Percentiles rank a stretch among this genome's conserved stretches.
Conservation (phyloP, 768 basidiomycete species). For the Calocybe indica region DNA sequence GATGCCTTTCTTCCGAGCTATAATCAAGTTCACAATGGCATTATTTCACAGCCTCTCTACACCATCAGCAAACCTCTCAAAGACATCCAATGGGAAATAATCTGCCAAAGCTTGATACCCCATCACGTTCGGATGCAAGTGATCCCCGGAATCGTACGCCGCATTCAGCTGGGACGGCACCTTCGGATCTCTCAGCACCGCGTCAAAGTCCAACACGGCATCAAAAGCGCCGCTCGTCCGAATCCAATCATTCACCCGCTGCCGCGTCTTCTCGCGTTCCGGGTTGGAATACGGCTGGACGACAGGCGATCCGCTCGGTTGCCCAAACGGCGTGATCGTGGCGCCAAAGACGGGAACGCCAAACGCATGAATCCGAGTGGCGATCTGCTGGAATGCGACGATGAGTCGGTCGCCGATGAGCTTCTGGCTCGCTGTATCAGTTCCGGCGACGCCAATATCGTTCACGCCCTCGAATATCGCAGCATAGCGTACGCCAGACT, state of each 20-base stretch:
- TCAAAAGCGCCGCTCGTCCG: conserved; percentile 36
- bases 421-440: conserved; percentile 28
- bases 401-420: conserved; percentile 34
- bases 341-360: conserved; percentile 41
- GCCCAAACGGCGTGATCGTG: conserved; percentile 46
- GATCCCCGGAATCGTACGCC: conserved; percentile 38
- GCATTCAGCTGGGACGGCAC: conserved; percentile 30
- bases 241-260: conserved; percentile 38
- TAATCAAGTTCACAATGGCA: too few species aligned
- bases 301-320: conserved; percentile 17
- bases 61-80: too few species aligned
- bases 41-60: too few species aligned
- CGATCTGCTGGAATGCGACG: conserved; percentile 39
- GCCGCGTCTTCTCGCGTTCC: conserved; percentile 32
- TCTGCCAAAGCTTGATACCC: conserved; percentile 38
- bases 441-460: conserved; percentile 39
- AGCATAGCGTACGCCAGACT: conserved; percentile 37
- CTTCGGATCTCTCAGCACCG: conserved; percentile 29
- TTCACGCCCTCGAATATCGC: conserved; percentile 52
- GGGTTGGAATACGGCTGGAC: conserved; percentile 34
- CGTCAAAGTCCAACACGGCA: conserved; percentile 42
- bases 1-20: too few species aligned
- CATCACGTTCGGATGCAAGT: conserved; percentile 40
- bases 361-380: conserved; percentile 30
- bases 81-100: conserved; percentile 33